These are phyloP conservation scores for Cutaneotrichosporon cyanovorans DNA, from an alignment of 1,284 basidiomycete species.

Conservation along the genomic window DNA sequence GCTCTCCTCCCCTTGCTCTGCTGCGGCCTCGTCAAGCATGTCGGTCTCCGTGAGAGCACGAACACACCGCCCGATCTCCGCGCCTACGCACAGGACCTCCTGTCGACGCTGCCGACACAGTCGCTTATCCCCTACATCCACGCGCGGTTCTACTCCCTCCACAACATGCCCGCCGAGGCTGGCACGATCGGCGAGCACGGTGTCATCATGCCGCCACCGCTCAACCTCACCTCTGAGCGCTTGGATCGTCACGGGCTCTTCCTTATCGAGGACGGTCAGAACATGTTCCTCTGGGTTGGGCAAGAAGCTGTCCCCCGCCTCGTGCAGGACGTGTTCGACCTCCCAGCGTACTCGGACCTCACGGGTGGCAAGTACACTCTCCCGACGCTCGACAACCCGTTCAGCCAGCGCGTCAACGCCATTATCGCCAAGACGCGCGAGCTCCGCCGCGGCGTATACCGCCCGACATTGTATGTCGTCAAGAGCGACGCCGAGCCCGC, in stretches of 20 bases:
- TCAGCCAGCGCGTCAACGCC: conserved; percentile 87
- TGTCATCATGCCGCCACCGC: conserved; percentile 49
- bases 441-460: conserved; percentile 70
- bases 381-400: conserved; percentile 79
- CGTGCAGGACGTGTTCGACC: conserved; percentile 86
- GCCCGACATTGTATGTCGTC: conserved; percentile 91
- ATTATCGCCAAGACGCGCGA: conserved; percentile 88
- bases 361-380: conserved; percentile 89
- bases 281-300: conserved; percentile 95
- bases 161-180: conserved; percentile 66
- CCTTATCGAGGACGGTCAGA: conserved; percentile 95
- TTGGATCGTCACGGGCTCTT: conserved; percentile 92
- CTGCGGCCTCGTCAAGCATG: conserved; percentile 89
- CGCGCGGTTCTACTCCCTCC: conserved; percentile 89
- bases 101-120: conserved; percentile 87
- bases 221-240: conserved; percentile 87
- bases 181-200: conserved; percentile 41
- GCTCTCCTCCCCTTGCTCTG: conserved; percentile 86
- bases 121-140: conserved; percentile 88
- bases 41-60: conserved; percentile 86
- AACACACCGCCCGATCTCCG: conserved; percentile 94
- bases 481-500: conserved; percentile 97
- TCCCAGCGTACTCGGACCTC: conserved; percentile 78
- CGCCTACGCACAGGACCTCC: conserved; percentile 86
- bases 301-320: conserved; percentile 93